A percentile compares a stretch with the other conserved stretches of the same genome.
phyloP scores from a whole-genome alignment of 164 flowering plant genomes.

The Warburgia ugandensis region DNA sequence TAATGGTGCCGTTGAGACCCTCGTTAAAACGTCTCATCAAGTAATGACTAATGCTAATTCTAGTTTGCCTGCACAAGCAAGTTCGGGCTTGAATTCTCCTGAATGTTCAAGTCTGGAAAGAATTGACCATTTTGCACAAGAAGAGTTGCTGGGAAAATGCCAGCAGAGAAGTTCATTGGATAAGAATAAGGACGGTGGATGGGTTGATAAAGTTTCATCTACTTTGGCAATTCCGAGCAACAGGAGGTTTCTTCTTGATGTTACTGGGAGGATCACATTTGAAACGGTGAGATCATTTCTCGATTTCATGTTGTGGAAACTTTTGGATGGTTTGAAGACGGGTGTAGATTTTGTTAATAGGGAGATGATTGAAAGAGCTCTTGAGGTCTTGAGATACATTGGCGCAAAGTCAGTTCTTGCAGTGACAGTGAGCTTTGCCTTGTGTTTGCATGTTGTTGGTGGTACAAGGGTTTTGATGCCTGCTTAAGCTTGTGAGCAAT shows the following conservation, averaged over 20 bases:
- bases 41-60: conserved; percentile 36
- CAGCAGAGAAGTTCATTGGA: conserved; percentile 13
- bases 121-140: too few relatives aligned
- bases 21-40: conserved; percentile 67
- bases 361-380: conserved; percentile 51
- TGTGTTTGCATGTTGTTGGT: conserved; percentile 57
- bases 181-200: conserved; percentile 31
- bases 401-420: conserved; percentile 67
- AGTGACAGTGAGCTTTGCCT: conserved; percentile 58
- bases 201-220: conserved; percentile 62
- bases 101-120: too few relatives aligned
- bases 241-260: conserved; percentile 69
- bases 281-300: conserved; percentile 69
- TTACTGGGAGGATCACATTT: conserved; percentile 90
- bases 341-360: conserved; percentile 37
- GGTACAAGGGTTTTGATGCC: conserved; percentile 39
- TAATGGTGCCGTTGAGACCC: conserved; percentile 67
- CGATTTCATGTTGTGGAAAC: conserved; percentile 52
- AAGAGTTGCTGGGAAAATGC: too few relatives aligned
- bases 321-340: conserved; percentile 47
- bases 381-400: conserved; percentile 52
- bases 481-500: too few relatives aligned
- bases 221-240: conserved; percentile 79
- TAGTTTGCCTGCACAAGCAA: too few relatives aligned
- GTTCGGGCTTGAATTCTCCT: too few relatives aligned